Conservation (phyloP, 352 stramenopile species). For the Pythium phragmiticola region DNA sequence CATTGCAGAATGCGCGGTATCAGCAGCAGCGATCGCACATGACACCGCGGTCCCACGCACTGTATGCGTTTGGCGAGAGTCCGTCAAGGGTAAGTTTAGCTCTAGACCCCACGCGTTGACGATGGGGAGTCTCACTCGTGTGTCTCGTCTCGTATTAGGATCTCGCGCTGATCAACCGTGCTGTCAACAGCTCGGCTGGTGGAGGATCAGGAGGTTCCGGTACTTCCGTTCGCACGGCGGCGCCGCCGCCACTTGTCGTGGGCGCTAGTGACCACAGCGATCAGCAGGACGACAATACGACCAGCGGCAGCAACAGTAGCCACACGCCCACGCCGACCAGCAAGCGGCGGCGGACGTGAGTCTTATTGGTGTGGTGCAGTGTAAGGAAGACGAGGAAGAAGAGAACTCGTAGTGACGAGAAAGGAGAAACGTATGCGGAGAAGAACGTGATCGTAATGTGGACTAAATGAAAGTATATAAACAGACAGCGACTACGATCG, state of each 20-base stretch:
- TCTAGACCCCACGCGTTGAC: neutral
- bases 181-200: constrained; percentile 20
- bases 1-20: constrained; percentile 71
- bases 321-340: constrained; percentile 26
- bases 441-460: no score
- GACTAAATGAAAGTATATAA: no score
- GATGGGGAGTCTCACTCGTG: neutral
- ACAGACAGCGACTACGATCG: no score
- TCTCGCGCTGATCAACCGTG: constrained; percentile 32
- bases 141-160: constrained; percentile 17
- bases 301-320: constrained; percentile 25
- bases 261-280: constrained; percentile 8
- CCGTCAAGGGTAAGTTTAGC: constrained; percentile 56
- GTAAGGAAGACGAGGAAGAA: neutral
- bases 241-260: constrained; percentile 13
- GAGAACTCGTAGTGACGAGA: neutral
- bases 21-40: constrained; percentile 64
- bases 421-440: no score
- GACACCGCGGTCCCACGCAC: constrained; percentile 73
- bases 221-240: constrained; percentile 12
- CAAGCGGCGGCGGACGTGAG: constrained; percentile 29
- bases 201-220: neutral
- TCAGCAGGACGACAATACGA: constrained; percentile 9
- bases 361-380: no score
- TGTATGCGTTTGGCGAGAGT: constrained; percentile 88